Percentiles rank a stretch among this genome's conserved stretches.
Evolutionary conservation across 805 yeast genomes (phyloP).

Genomic region (Spathaspora girioi): DNA sequence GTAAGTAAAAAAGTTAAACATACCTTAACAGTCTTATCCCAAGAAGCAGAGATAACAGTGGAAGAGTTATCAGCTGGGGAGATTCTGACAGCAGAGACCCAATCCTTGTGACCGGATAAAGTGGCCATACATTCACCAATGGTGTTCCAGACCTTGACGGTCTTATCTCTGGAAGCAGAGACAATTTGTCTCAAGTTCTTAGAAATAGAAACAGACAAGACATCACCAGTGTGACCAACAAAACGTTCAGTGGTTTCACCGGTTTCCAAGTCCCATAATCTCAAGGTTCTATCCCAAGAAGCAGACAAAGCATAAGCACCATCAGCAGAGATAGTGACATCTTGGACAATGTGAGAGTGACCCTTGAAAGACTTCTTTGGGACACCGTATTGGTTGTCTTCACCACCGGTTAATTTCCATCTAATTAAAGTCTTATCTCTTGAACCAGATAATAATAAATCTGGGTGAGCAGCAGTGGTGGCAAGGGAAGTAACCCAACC

Average conservation of each 20-base stretch:
- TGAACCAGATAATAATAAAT: conserved; percentile 95
- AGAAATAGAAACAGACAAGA: conserved; percentile 93
- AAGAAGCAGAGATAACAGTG: conserved; percentile 93
- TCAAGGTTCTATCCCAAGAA: conserved; percentile 99
- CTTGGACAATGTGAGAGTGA: conserved; percentile 99
- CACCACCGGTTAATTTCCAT: conserved; percentile 96
- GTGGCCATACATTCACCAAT: conserved; percentile 95
- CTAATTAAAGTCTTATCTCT: conserved; percentile 98
- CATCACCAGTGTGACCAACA: conserved; percentile 98
- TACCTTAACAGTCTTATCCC: conserved; percentile 99
- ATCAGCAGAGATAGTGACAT: conserved; percentile 95
- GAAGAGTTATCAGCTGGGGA: conserved; percentile 76
- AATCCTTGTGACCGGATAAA: conserved; percentile 94
- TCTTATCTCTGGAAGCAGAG: conserved; percentile 98
- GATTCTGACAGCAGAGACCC: conserved; percentile 98
- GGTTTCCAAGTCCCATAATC: conserved; percentile 95
- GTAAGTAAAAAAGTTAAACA: conserved; percentile 45
- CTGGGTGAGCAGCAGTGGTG: conserved; percentile 97
- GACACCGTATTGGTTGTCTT: conserved; percentile 89
- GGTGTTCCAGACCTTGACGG: conserved; percentile 99
- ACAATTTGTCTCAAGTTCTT: conserved; percentile 96
- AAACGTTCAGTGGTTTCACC: conserved; percentile 94
- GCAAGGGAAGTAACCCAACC: conserved; percentile 98
- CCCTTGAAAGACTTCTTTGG: conserved; percentile 97
- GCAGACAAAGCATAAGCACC: conserved; percentile 97